phyloP scores from a whole-genome alignment of 2,329 filamentous ascomycete genomes.

The Cercospora sp. region DNA sequence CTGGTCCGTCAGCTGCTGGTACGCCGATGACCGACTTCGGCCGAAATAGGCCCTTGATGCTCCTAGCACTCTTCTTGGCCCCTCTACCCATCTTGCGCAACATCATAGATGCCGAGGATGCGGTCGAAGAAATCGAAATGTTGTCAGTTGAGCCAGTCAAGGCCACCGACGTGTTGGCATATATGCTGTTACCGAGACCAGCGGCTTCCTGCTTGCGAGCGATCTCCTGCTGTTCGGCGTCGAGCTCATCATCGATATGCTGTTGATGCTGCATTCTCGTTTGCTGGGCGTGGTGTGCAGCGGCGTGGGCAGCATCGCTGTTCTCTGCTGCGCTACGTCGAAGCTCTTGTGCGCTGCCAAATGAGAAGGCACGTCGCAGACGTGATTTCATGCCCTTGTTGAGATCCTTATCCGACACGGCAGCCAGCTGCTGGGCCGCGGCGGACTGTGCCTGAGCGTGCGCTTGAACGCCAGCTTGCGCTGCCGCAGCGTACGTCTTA shows the following conservation, averaged over 20 bases:
- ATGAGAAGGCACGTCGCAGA: slow-evolving; percentile 89
- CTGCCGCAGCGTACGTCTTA: slow-evolving; percentile 38
- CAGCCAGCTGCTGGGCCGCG: slow-evolving; percentile 80
- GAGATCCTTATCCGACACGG: slow-evolving; percentile 78
- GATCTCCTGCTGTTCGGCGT: slow-evolving; percentile 88
- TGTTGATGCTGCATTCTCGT: slow-evolving; percentile 35
- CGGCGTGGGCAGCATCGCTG: slow-evolving; percentile 39
- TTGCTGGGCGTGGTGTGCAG: slow-evolving; percentile 31
- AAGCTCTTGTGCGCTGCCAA: slow-evolving; percentile 91
- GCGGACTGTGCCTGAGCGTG: slow-evolving; percentile 49
- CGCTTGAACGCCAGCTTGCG: slow-evolving; percentile 29
- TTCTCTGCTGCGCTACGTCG: slow-evolving; percentile 71
- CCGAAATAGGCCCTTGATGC: slow-evolving; percentile 88
- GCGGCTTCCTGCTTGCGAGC: slow-evolving; percentile 88
- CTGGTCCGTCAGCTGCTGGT: slow-evolving; percentile 66
- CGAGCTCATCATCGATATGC: slow-evolving; percentile 45
- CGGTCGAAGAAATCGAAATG: slow-evolving; percentile 84
- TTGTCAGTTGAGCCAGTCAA: slow-evolving; percentile 95
- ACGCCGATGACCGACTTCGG: slow-evolving; percentile 88
- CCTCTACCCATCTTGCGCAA: slow-evolving; percentile 98
- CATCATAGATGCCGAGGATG: slow-evolving; percentile 88
- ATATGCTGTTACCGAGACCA: slow-evolving; percentile 90
- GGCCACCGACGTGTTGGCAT: slow-evolving; percentile 66
- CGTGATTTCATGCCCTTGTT: slow-evolving; percentile 82
- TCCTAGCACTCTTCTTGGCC: slow-evolving; percentile 92